Evolutionary conservation across 768 basidiomycete species (phyloP).

Genomic region (Trametes cubensis): DNA sequence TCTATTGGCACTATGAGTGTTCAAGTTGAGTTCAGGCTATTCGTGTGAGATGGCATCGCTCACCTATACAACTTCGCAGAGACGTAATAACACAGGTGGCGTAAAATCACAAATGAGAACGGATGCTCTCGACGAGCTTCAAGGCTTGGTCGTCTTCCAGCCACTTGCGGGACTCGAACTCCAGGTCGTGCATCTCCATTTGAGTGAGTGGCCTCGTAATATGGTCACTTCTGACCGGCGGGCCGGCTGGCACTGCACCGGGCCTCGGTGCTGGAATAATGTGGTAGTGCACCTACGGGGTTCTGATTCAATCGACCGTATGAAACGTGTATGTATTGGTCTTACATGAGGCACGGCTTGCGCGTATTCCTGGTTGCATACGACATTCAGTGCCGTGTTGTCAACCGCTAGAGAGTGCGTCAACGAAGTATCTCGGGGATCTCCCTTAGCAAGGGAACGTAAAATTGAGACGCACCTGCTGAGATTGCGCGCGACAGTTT

Average conservation of each 20-base stretch:
- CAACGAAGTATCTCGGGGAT: background rate
- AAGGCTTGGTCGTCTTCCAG: constrained; percentile 63
- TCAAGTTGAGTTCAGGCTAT: too few relatives aligned
- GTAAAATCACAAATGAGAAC: constrained; percentile 27
- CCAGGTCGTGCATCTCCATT: constrained; percentile 60
- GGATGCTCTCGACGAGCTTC: constrained; percentile 48
- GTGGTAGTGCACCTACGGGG: constrained; percentile 69
- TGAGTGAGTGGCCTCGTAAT: constrained; percentile 40
- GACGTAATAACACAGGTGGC: background rate
- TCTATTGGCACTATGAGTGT: too few relatives aligned
- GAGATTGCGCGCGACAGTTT: constrained; percentile 66
- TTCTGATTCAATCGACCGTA: background rate
- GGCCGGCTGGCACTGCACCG: constrained; percentile 18
- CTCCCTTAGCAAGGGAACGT: background rate
- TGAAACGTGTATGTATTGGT: background rate
- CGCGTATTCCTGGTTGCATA: constrained; percentile 82
- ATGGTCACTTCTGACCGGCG: constrained; percentile 16
- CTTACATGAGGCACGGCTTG: constrained; percentile 78
- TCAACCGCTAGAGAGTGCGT: constrained; percentile 48
- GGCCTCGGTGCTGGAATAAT: constrained; percentile 66
- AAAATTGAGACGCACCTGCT: constrained; percentile 45
- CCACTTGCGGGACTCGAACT: constrained; percentile 58
- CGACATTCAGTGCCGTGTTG: constrained; percentile 72
- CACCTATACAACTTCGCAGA: too few relatives aligned
- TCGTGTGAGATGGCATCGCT: too few relatives aligned